Evolutionary conservation across 768 basidiomycete genomes (phyloP), one percentile per base, ranked within the genome.

Genomic region (Ramaria rubella): DNA sequence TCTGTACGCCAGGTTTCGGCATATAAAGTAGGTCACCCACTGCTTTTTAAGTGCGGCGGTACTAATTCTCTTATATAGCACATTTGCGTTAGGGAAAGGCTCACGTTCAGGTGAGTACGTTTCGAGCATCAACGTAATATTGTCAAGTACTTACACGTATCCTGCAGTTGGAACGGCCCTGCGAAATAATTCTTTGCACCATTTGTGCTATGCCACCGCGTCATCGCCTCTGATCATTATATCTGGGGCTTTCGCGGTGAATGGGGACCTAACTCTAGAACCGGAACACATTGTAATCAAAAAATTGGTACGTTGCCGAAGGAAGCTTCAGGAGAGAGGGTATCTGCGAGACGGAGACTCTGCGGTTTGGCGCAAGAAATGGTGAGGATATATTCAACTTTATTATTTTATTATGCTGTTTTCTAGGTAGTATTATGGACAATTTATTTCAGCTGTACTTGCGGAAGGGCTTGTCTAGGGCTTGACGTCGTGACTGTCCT

Each of bases 141-240:
- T 1, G 19, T 7, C 38, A 24, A 45, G 14, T 17, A 21, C 33
- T 12, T 5, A 17, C 17, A 14, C 59, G n/a, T n/a, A n/a, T n/a
- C n/a, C n/a, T n/a, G n/a, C n/a, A 81, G 85, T 85, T n/a, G 86
- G 86, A n/a, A 74, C 70, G 30, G 86, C 85, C 0, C 68, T 87
- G 26, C 73, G 81, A 40, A 75, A 72, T 48, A 87, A 87, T 61
- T 85, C 86, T 0, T 87, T 66, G 76, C 77, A 4, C 86, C 86
- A 0, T 76, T 72, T 57, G 74, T 87, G 4, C 86, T 85, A 0
- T 88, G 86, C 59, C 86, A 87, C 62, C 79, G 86, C 31, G 76
- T 88, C 52, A 78, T 87, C 12, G 81, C 84, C 0, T 79, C 82
- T 0, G 79, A 75, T 59, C 65, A 76, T 11, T 83, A 75, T 53